Conservation (phyloP, 306 rosid species). For the Vigna nakashimae region DNA sequence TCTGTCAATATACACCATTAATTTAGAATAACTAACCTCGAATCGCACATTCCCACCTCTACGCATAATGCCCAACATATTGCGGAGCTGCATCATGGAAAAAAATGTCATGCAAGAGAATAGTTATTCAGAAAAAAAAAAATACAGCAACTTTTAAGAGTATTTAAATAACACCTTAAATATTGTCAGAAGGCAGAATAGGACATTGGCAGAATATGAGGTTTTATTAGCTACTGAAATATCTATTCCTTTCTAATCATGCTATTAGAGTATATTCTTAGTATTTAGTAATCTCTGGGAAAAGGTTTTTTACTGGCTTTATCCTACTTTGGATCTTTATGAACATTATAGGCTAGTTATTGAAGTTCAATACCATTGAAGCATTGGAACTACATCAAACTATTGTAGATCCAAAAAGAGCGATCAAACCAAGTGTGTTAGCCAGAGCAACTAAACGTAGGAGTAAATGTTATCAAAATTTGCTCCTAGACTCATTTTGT, state of each 20-base stretch:
- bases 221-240: constrained; percentile 2
- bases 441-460: neutral
- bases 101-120: constrained; percentile 40
- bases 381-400: neutral
- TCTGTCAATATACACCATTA: neutral
- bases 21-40: constrained; percentile 64
- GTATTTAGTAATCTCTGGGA: neutral
- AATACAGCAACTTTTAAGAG: neutral
- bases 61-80: constrained; percentile 83
- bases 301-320: constrained; percentile 7
- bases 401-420: neutral
- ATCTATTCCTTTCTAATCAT: constrained; percentile 7
- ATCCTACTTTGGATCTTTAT: constrained; percentile 3
- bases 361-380: constrained; percentile 17
- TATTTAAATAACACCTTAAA: constrained; percentile 1
- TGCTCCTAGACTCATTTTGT: constrained; percentile 22
- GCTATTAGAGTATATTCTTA: neutral
- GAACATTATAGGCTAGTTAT: constrained; percentile 25
- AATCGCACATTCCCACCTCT: constrained; percentile 75
- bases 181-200: constrained; percentile 1
- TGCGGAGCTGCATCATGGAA: constrained; percentile 69
- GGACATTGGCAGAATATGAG: neutral
- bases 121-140: constrained; percentile 12
- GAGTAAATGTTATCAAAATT: constrained; percentile 2
- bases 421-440: constrained; percentile 8